Evolutionary conservation across 1,139 yeast genomes (phyloP).

Genomic region (Kluyveromyces sp.): DNA sequence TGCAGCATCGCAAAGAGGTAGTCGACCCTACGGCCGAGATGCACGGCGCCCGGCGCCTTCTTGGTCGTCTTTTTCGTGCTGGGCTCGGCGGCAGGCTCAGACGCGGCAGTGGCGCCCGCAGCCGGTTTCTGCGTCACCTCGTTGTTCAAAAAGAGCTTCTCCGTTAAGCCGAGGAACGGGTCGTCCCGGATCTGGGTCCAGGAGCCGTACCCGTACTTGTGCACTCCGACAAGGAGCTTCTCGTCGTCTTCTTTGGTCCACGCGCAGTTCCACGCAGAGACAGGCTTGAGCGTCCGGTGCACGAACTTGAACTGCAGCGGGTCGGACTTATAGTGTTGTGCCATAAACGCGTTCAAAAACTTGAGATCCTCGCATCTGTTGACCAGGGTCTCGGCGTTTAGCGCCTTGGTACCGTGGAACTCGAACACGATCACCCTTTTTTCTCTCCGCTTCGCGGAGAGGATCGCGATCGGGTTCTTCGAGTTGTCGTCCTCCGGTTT

Average conservation of each 20-base stretch:
- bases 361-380: constrained; percentile 80
- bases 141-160: constrained; percentile 64
- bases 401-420: constrained; percentile 77
- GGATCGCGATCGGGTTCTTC: constrained; percentile 42
- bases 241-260: constrained; percentile 85
- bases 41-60: constrained; percentile 88
- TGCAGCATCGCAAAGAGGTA: constrained; percentile 66
- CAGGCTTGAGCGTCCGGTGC: constrained; percentile 63
- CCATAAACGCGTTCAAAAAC: constrained; percentile 42
- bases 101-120: constrained; percentile 7
- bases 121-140: constrained; percentile 1
- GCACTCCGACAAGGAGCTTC: constrained; percentile 77
- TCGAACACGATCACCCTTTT: constrained; percentile 86
- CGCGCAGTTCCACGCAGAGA: constrained; percentile 83
- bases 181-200: constrained; percentile 95
- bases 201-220: constrained; percentile 91
- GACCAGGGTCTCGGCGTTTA: constrained; percentile 84
- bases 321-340: constrained; percentile 36
- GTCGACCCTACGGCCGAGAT: constrained; percentile 88
- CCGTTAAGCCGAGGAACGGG: constrained; percentile 80
- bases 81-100: constrained; percentile 1
- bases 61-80: constrained; percentile 34
- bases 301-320: constrained; percentile 50
- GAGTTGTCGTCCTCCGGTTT: constrained; percentile 25
- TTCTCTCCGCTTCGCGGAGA: constrained; percentile 56